phyloP scores from a whole-genome alignment of 331 rosid genomes.

The Rosa hybrid region DNA sequence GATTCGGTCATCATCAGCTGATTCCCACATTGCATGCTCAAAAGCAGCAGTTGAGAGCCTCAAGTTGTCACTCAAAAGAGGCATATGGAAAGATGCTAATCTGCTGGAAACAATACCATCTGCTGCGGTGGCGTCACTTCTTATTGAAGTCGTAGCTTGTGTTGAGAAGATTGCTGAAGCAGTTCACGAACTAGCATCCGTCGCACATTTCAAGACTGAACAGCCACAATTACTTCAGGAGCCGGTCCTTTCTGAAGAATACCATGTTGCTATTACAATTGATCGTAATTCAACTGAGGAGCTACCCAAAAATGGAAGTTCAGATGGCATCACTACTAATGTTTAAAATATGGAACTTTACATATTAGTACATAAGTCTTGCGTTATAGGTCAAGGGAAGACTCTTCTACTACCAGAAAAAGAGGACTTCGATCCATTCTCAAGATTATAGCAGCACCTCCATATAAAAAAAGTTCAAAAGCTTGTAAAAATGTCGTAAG shows the following conservation, averaged over 20 bases:
- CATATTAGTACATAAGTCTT: neutral
- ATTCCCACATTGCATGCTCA: constrained; percentile 40
- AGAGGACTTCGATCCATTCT: neutral
- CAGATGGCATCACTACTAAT: neutral
- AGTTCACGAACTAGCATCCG: constrained; percentile 34
- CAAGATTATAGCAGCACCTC: neutral
- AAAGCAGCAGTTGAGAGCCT: constrained; percentile 54
- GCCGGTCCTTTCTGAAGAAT: neutral
- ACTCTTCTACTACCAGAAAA: neutral
- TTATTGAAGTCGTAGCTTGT: constrained; percentile 27
- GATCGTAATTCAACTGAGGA: neutral
- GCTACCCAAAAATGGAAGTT: neutral
- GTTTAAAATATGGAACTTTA: neutral
- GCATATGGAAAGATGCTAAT: constrained; percentile 38
- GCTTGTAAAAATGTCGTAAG: no score
- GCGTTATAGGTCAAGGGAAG: neutral
- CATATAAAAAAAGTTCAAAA: neutral
- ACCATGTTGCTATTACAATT: neutral
- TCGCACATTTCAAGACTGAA: constrained; percentile 33
- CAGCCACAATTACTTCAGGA: neutral
- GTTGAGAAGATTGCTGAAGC: constrained; percentile 33
- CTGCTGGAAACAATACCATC: constrained; percentile 43
- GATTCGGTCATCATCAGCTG: constrained; percentile 37
- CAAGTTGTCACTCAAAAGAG: constrained; percentile 27
- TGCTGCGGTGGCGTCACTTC: constrained; percentile 53